Evolutionary conservation across 1,284 basidiomycete genomes (phyloP), one percentile per base, ranked within the genome.

Genomic region (Trametes polyzona): DNA sequence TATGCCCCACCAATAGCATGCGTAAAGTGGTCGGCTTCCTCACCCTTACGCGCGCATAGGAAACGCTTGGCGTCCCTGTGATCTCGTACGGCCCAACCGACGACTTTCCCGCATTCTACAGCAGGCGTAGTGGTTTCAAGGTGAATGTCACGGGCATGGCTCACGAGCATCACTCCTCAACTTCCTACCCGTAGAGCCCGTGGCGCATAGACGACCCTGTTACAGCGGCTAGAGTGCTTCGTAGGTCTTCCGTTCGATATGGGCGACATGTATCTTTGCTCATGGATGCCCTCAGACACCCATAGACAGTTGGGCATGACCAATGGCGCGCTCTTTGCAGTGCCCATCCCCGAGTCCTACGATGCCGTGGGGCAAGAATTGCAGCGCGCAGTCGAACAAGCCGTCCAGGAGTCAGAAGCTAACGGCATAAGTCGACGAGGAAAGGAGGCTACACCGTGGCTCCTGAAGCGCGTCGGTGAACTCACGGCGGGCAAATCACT

Each of bases 91-190:
- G 86, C 7, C 72, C 83, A 32, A 84, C 84, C 1, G 79, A 82
- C 19, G 89, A 95, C 62, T 99, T 99, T 67, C 96, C 97, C 2
- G 95, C 95, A 0, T 99, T 99, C 76, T 99, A 96, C 72, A 86
- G 87, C 16, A 87, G 92, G 11, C 77, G 77, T 48, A 96, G 93
- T 62, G 96, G 96, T 0, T 88, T 88, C 69, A 79, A 90, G 76
- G 95, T 93, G 61, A 59, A 67, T 60, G 4, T 6, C 10, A 2
- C 41, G 11, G 5, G 33, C 23, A 11, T 14, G 2, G 67, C 62
- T 19, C n/a, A 16, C 7, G 29, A 14, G 3, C 8, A 19, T 35
- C 19, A 11, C 16, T 11, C 7, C 46, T 35, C 27, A 16, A 17
- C 39, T 46, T 9, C 62, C 14, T 47, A 5, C 47, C 12, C 44